Percentiles rank a stretch among this genome's conserved stretches.
Evolutionary conservation across 2,329 filamentous ascomycete genomes (phyloP).

Genomic region (Tothia fuscella): DNA sequence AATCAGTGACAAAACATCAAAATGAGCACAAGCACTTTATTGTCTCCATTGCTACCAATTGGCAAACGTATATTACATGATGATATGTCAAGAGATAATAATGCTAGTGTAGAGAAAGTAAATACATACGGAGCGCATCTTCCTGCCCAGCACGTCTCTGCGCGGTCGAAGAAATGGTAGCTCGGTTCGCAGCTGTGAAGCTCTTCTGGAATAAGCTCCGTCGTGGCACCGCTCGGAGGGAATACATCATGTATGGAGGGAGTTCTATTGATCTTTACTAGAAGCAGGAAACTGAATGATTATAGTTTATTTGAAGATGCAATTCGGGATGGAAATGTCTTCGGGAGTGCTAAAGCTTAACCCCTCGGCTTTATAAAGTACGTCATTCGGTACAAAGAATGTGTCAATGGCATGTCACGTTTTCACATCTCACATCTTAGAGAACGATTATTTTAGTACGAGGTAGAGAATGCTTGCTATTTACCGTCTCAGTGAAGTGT

Average conservation of each 20-base stretch:
- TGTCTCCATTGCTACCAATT: background rate
- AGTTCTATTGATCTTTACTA: too few relatives aligned
- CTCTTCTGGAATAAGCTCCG: conserved; percentile 20
- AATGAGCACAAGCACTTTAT: background rate
- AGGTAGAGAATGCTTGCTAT: too few relatives aligned
- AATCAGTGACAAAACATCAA: background rate
- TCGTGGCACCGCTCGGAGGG: conserved; percentile 20
- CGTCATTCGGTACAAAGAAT: too few relatives aligned
- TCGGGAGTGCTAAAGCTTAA: too few relatives aligned
- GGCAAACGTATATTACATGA: background rate
- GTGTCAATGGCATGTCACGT: too few relatives aligned
- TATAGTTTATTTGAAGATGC: too few relatives aligned
- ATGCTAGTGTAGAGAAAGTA: background rate
- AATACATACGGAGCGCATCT: conserved; percentile 28
- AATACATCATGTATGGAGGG: conserved; percentile 13
- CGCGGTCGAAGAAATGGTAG: conserved; percentile 24
- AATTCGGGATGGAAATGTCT: too few relatives aligned
- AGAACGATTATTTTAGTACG: too few relatives aligned
- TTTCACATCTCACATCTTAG: too few relatives aligned
- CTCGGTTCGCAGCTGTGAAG: conserved; percentile 16
- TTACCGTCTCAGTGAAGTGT: too few relatives aligned
- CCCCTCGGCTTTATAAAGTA: too few relatives aligned
- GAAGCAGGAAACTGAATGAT: too few relatives aligned
- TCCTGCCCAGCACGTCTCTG: conserved; percentile 30
- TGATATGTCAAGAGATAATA: background rate